Conservation (phyloP, 2,329 filamentous ascomycete genomes). For the Exophiala viscosa region DNA sequence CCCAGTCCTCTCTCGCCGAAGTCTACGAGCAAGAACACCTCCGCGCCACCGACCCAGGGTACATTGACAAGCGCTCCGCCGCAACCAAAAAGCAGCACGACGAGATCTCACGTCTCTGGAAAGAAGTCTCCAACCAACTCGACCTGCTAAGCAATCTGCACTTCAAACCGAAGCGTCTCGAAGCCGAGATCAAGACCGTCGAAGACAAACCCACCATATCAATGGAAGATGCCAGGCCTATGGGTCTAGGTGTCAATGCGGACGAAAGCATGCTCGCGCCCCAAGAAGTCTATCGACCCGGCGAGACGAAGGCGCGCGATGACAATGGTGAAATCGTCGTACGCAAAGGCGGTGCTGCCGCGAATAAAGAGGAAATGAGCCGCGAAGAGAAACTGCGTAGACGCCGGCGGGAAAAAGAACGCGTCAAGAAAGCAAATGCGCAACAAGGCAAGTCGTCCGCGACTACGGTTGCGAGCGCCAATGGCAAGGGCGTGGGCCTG, state of each 20-base stretch:
- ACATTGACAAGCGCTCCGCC: constrained; percentile 76
- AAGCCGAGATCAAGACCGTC: constrained; percentile 78
- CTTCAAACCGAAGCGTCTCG: constrained; percentile 84
- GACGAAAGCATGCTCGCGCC: constrained; percentile 74
- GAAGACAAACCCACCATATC: constrained; percentile 84
- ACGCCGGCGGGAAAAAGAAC: constrained; percentile 79
- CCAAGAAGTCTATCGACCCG: constrained; percentile 88
- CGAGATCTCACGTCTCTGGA: constrained; percentile 81
- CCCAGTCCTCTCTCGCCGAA: constrained; percentile 82
- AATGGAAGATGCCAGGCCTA: constrained; percentile 94
- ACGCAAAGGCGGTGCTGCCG: constrained; percentile 43
- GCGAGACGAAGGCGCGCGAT: constrained; percentile 44
- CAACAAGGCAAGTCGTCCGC: constrained; percentile 43
- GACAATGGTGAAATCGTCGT: constrained; percentile 15
- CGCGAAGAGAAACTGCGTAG: constrained; percentile 77
- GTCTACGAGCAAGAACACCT: constrained; percentile 92
- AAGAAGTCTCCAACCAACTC: constrained; percentile 71
- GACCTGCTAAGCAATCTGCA: constrained; percentile 91
- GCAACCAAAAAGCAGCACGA: constrained; percentile 76
- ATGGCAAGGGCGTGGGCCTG: constrained; percentile 32
- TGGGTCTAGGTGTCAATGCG: constrained; percentile 67
- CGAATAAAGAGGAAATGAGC: constrained; percentile 80
- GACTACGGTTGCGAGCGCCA: constrained; percentile 40
- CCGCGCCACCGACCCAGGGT: constrained; percentile 71
- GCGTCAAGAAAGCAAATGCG: constrained; percentile 62